phyloP scores from a whole-genome alignment of 1,284 basidiomycete species.

The Afroboletus lepidellus region DNA sequence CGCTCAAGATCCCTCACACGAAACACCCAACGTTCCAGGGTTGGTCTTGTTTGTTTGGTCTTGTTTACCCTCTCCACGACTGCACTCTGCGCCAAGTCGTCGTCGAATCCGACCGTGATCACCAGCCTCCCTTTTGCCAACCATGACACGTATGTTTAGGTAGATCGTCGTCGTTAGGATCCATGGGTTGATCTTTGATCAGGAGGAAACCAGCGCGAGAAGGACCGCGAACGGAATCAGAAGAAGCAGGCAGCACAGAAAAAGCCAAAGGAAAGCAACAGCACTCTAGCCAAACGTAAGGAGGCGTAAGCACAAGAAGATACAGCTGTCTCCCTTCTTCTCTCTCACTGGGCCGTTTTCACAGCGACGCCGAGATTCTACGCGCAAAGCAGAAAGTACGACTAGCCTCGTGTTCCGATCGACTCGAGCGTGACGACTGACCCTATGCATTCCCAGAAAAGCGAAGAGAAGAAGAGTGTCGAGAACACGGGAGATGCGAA shows the following conservation, averaged over 20 bases:
- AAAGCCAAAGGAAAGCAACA: conserved; percentile 68
- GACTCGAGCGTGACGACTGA: conserved; percentile 16
- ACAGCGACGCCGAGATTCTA: conserved; percentile 70
- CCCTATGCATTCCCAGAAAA: conserved; percentile 44
- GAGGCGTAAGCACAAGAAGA: conserved; percentile 58
- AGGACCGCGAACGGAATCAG: conserved; percentile 63
- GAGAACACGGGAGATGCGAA: conserved; percentile 30
- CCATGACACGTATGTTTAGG: conserved; percentile 51
- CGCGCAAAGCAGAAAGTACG: conserved; percentile 75
- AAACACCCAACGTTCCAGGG: conserved; percentile 3
- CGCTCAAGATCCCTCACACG: conserved; percentile 17
- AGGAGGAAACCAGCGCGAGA: conserved; percentile 82
- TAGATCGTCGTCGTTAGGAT: neutral
- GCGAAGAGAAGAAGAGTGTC: conserved; percentile 54
- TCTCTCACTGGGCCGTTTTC: conserved; percentile 26
- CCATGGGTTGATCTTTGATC: conserved; percentile 15
- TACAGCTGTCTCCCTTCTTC: conserved; percentile 11
- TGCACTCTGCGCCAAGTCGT: neutral
- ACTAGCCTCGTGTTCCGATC: conserved; percentile 9
- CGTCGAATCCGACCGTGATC: conserved; percentile 10
- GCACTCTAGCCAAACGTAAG: conserved; percentile 62
- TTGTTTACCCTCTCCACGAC: conserved; percentile 23
- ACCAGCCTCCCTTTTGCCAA: conserved; percentile 5
- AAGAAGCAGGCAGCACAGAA: conserved; percentile 57
- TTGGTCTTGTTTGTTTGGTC: conserved; percentile 23